Conservation (phyloP, 768 basidiomycete species). For the Rickenella mellea region DNA sequence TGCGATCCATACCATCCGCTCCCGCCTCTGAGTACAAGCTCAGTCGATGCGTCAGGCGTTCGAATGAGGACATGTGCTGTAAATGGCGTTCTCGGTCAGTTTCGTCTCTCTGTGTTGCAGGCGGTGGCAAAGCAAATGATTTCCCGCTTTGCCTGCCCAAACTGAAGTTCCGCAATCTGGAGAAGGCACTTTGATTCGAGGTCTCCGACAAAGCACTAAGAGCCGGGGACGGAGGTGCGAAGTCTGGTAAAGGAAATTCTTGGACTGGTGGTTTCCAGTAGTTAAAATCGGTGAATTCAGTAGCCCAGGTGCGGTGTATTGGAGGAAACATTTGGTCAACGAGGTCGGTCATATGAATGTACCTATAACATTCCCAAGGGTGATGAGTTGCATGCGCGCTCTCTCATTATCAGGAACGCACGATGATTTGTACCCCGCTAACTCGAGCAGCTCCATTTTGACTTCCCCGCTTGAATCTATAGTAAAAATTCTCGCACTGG, state of each 20-base stretch:
- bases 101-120: conserved; percentile 14
- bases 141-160: conserved; percentile 35
- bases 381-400: neutral
- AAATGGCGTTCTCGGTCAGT: conserved; percentile 28
- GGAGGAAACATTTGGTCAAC: conserved; percentile 99
- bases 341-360: conserved; percentile 98
- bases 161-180: conserved; percentile 70
- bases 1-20: conserved; percentile 14
- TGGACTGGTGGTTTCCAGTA: conserved; percentile 84
- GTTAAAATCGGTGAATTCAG: conserved; percentile 95
- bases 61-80: conserved; percentile 71
- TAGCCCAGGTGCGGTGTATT: conserved; percentile 78
- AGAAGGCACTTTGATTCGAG: conserved; percentile 61
- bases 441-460: conserved; percentile 38
- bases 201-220: conserved; percentile 90
- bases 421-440: conserved; percentile 93
- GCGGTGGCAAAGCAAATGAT: conserved; percentile 20
- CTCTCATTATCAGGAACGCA: conserved; percentile 26
- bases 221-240: conserved; percentile 84
- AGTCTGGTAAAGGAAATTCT: conserved; percentile 70
- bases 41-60: conserved; percentile 36
- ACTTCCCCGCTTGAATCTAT: conserved; percentile 43
- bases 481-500: conserved; percentile 91
- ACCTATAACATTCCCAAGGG: conserved; percentile 34
- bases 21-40: neutral